These are phyloP conservation scores for Globisporangium camurandrum DNA, from an alignment of 352 stramenopile species.

Conservation along the genomic window DNA sequence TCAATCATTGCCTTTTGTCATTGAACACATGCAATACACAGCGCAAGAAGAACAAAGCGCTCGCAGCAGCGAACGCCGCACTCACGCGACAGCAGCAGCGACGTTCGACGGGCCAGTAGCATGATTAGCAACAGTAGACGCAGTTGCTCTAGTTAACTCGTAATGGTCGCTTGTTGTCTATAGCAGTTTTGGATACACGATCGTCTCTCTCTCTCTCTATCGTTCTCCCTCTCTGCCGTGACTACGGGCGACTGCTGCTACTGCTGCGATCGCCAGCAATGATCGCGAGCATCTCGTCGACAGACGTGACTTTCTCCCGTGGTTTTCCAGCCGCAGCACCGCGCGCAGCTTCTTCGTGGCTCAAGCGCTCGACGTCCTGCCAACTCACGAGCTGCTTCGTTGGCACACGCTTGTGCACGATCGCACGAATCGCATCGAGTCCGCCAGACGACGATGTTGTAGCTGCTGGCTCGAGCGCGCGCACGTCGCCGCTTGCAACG, in stretches of 20 bases:
- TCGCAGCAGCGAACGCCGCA: constrained; percentile 31
- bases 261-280: constrained; percentile 4
- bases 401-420: constrained; percentile 40
- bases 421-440: constrained; percentile 31
- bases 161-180: background rate
- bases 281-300: constrained; percentile 64
- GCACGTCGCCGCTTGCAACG: constrained; percentile 24
- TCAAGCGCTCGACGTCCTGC: constrained; percentile 54
- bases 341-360: constrained; percentile 49
- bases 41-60: constrained; percentile 36
- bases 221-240: background rate
- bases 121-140: constrained; percentile 3
- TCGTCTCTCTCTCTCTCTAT: background rate
- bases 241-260: background rate
- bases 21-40: background rate
- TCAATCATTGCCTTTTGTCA: background rate
- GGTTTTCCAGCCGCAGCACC: constrained; percentile 55
- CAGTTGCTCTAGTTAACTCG: no score
- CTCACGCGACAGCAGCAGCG: constrained; percentile 28
- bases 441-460: no score
- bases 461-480: no score
- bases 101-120: constrained; percentile 6
- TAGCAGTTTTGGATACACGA: background rate
- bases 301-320: constrained; percentile 75
- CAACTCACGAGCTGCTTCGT: constrained; percentile 66